Conservation (phyloP, 345 rosid genomes). For the Psidium guajava region DNA sequence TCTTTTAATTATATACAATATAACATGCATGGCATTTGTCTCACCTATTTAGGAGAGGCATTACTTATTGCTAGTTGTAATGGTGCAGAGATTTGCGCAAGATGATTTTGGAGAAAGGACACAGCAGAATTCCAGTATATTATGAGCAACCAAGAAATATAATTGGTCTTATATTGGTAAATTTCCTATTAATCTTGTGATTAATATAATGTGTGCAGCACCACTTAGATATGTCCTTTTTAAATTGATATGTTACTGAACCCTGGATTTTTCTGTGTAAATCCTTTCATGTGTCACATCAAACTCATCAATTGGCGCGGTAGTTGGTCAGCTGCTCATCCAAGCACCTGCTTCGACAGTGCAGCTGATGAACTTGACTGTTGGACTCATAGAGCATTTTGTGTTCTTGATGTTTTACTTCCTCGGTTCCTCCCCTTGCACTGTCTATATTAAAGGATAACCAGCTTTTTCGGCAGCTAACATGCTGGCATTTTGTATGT, state of each 20-base stretch:
- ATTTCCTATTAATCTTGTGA: background rate
- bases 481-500: background rate
- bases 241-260: background rate
- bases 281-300: background rate
- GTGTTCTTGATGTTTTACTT: background rate
- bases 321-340: background rate
- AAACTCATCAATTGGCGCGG: background rate
- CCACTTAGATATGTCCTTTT: background rate
- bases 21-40: background rate
- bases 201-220: background rate
- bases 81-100: conserved; percentile 35
- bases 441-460: background rate
- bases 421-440: background rate
- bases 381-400: background rate
- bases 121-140: conserved; percentile 62
- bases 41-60: background rate
- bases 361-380: background rate
- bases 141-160: conserved; percentile 45
- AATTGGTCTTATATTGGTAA: conserved; percentile 57
- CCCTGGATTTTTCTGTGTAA: background rate
- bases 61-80: background rate
- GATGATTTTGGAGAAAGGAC: conserved; percentile 56
- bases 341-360: background rate
- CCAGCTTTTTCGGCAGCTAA: background rate
- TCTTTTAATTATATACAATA: background rate